phyloP scores from a whole-genome alignment of 371 early-diverging fungal genomes.

The Lichtheimia ramosa region DNA sequence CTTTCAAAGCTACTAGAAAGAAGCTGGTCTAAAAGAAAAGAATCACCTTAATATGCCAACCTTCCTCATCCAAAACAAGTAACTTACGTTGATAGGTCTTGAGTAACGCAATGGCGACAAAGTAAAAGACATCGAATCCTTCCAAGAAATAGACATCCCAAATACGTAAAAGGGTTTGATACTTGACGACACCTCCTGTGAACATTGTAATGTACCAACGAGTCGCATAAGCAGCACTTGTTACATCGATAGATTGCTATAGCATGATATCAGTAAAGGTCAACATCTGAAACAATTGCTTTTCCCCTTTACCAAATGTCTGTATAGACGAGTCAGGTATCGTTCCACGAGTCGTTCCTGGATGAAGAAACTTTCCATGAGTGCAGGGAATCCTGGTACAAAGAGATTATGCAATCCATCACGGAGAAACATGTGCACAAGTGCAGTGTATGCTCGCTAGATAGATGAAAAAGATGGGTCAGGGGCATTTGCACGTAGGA shows the following conservation, averaged over 20 bases:
- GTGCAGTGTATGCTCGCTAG: conserved; percentile 55
- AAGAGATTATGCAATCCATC: conserved; percentile 58
- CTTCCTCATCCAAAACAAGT: neutral
- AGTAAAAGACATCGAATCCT: conserved; percentile 62
- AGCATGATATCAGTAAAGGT: neutral
- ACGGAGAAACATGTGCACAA: conserved; percentile 55
- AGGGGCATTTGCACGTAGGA: neutral
- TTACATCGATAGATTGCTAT: conserved; percentile 48
- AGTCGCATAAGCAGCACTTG: conserved; percentile 57
- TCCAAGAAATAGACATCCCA: conserved; percentile 62
- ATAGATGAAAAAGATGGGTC: neutral
- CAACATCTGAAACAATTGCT: neutral
- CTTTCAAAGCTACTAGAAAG: conserved; percentile 47
- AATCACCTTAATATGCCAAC: neutral
- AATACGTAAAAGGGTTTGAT: conserved; percentile 58
- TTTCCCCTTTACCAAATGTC: conserved; percentile 45
- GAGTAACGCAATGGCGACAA: conserved; percentile 57
- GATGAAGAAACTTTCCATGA: conserved; percentile 64
- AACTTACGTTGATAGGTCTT: conserved; percentile 54
- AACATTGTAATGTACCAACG: conserved; percentile 70
- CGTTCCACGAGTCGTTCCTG: conserved; percentile 55
- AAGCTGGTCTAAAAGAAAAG: conserved; percentile 28
- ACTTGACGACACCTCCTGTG: conserved; percentile 57
- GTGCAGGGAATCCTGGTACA: conserved; percentile 61
- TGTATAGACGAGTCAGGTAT: conserved; percentile 50